Base-by-base conservation (phyloP, 306 rosid species). In the Benincasa hispida region DNA sequence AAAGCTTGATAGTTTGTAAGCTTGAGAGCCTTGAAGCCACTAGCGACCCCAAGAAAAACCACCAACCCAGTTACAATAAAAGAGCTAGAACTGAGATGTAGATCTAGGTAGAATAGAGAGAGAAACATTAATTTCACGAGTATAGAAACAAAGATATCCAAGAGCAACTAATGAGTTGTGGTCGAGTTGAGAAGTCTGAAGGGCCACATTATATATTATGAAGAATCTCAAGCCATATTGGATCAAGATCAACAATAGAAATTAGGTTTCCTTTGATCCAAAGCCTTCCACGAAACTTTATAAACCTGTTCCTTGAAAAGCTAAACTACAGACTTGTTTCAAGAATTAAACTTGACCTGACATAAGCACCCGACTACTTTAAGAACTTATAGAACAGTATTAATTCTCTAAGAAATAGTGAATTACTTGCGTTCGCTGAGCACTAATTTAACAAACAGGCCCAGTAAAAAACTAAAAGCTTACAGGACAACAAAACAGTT, bases 11-110 rank as follows among this genome's bases (percentile, higher is more conserved):
- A 56, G 98, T 93, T 84, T 93, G 32, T 3, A 28, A 28, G 97
- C 81, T 93, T 93, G 60, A 93, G 87, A 79, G 98, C 96, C 82
- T 93, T 93, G 80, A 93, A 93, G 45, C 98, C 98, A 97, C 98
- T 91, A 85, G 53, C 25, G 3, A 18, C n/a, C n/a, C n/a, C n/a
- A 21, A 34, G 8, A 2, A 28, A 41, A 41, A 41, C 47, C 47
- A 41, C 47, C 10, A 10, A 41, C 10, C 14, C 9, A 27, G 55
- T n/a, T 21, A 28, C 24, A 55, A 54, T 15, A 58, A 28, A 17
- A 77, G 45, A 62, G 50, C 61, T 62, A 58, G 34, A 34, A 27
- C 45, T 4, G 47, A 73, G 42, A n/a, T 51, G 51, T 18, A 54
- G 32, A 28, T 73, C 62, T 74, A 0, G n/a, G 48, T 74, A 50